Conservation (phyloP, 257 asterid species). For the Penstemon eatonii region DNA sequence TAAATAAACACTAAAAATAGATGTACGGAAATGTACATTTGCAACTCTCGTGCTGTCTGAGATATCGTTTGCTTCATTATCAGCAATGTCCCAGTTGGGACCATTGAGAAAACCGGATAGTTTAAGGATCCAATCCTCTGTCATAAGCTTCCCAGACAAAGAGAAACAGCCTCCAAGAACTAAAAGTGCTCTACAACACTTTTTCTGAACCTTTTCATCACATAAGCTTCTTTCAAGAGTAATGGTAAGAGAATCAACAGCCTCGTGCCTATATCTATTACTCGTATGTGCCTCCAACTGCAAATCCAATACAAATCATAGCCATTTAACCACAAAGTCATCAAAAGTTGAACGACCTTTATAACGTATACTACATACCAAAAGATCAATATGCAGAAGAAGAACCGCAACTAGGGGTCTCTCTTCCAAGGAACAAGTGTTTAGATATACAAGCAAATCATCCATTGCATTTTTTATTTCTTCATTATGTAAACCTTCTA, state of each 20-base stretch:
- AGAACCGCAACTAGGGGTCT: constrained; percentile 55
- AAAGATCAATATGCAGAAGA: constrained; percentile 67
- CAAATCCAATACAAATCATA: constrained; percentile 27
- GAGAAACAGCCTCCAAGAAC: constrained; percentile 78
- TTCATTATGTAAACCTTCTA: constrained; percentile 49
- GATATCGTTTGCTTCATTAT: constrained; percentile 30
- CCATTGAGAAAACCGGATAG: constrained; percentile 70
- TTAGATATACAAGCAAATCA: constrained; percentile 47
- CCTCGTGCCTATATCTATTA: constrained; percentile 49
- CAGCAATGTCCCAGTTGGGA: constrained; percentile 52
- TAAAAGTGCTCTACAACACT: constrained; percentile 70
- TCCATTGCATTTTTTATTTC: constrained; percentile 43
- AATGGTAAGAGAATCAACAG: constrained; percentile 58
- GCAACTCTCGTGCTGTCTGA: constrained; percentile 30
- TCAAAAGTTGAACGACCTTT: neutral
- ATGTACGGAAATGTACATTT: constrained; percentile 34
- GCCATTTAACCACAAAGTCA: too few relatives aligned
- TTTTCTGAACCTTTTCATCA: constrained; percentile 41
- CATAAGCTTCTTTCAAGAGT: constrained; percentile 58
- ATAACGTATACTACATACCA: constrained; percentile 42
- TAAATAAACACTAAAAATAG: neutral
- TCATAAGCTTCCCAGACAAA: constrained; percentile 73
- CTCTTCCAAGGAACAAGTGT: constrained; percentile 48
- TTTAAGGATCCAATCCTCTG: constrained; percentile 81
- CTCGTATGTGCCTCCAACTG: constrained; percentile 48